Evolutionary conservation across 345 rosid species (phyloP), one percentile per base, ranked within the genome.

Genomic region (Salix udensis): DNA sequence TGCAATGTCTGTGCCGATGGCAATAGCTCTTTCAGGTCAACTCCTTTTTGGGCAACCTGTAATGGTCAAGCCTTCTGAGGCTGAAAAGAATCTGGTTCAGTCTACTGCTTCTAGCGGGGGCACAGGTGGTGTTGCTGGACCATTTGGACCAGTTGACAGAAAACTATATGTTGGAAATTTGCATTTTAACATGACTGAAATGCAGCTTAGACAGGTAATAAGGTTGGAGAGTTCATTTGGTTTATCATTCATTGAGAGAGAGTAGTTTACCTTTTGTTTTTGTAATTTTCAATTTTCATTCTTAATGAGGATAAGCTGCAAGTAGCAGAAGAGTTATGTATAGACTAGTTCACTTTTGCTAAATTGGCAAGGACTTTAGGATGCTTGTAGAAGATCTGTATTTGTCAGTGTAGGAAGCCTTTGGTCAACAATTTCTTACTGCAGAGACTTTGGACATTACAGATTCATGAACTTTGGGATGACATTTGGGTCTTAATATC

Each of bases 41-140:
- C 84, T 86, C 24, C 88, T 94, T 64, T 89, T 92, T 78, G 97
- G 98, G 76, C 97, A 94, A 84, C 97, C 94, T 72, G 98, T 92
- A 70, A 94, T 94, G 98, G 97, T 94, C 71, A 94, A 94, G 81
- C 97, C 98, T 81, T 94, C 98, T 19, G 98, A 94, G 88, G 98
- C 98, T 82, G 97, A 94, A 85, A 94, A 94, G 91, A 94, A 94
- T 80, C 86, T 94, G 78, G 91, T 88, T 76, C 98, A 92, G 79
- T 87, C 97, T 74, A 94, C 77, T 46, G 80, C 94, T 34, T 61
- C 91, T 73, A 70, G 84, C 28, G 86, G 87, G 16, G 87, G 81
- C 39, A 44, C 87, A 37, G 87, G 88, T 71, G 88, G 85, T n/a
- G 78, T 84, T 76, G 71, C 85, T 36, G 97, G 97, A 67, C 94